Evolutionary conservation across 768 basidiomycete species (phyloP).

Genomic region (Lactarius hatsudake): DNA sequence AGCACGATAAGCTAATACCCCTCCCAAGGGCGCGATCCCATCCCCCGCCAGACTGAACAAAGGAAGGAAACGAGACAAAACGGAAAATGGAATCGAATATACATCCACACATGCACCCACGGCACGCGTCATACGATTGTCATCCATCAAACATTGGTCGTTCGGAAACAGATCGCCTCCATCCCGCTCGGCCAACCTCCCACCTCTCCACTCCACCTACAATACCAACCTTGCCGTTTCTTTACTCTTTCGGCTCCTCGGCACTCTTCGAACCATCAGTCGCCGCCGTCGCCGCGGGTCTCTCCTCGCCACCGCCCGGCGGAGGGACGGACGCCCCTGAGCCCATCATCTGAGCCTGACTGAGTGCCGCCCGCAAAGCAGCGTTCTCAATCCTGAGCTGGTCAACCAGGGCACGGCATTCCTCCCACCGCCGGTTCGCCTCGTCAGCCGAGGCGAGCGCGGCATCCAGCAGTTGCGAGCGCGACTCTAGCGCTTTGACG

Average conservation of each 20-base stretch:
- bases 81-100: conserved; percentile 7
- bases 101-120: not conserved
- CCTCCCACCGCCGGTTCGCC: conserved; percentile 87
- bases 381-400: conserved; percentile 83
- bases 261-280: conserved; percentile 9
- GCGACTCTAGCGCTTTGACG: conserved; percentile 82
- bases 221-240: too few relatives aligned
- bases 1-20: conserved; percentile 12
- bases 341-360: conserved; percentile 37
- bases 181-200: not conserved
- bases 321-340: conserved; percentile 7
- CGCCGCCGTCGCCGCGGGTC: not conserved
- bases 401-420: conserved; percentile 86
- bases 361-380: conserved; percentile 68
- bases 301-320: conserved; percentile 11
- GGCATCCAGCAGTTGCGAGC: conserved; percentile 81
- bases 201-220: too few relatives aligned
- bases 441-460: conserved; percentile 85
- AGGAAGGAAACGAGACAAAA: conserved; percentile 7
- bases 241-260: conserved; percentile 25
- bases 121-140: conserved; percentile 10
- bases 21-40: not conserved
- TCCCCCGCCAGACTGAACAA: not conserved
- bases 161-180: conserved; percentile 23
- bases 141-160: conserved; percentile 13